Conservation (phyloP, 2,329 filamentous ascomycete genomes). For the Colletotrichum melonis region DNA sequence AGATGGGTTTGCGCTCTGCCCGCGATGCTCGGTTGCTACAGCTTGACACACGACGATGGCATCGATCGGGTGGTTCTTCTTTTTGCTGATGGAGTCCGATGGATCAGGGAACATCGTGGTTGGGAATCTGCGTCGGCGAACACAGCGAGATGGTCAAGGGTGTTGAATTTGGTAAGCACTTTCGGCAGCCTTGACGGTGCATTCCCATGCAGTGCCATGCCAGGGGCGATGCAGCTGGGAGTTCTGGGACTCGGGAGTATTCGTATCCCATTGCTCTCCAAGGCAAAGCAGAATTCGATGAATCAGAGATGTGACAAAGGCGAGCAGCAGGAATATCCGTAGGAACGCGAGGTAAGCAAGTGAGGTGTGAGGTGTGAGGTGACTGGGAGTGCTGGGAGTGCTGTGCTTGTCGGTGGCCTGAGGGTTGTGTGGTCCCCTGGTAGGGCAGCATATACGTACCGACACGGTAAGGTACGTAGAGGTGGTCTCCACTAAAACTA, state of each 20-base stretch:
- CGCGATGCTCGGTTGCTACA: background rate
- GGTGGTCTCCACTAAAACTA: background rate
- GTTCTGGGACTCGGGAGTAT: background rate
- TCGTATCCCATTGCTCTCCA: background rate
- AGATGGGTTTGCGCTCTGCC: conserved; percentile 9
- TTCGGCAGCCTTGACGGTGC: background rate
- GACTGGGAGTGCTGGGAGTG: too few relatives aligned
- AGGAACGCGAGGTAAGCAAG: background rate
- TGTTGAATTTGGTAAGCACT: background rate
- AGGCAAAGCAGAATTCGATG: background rate
- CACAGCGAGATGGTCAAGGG: background rate
- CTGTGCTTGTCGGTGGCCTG: background rate
- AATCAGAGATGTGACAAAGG: background rate
- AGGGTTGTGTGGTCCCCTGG: background rate
- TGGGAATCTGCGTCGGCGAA: background rate
- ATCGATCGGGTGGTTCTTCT: background rate
- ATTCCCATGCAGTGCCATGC: background rate
- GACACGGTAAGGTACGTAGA: background rate
- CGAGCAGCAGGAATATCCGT: background rate
- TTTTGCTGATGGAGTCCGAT: background rate
- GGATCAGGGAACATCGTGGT: background rate
- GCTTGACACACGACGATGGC: background rate
- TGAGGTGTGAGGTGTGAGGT: background rate
- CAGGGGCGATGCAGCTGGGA: background rate
- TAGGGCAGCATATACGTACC: background rate